phyloP scores from a whole-genome alignment of 2,329 filamentous ascomycete genomes.

The Talaromyces verruculosus region DNA sequence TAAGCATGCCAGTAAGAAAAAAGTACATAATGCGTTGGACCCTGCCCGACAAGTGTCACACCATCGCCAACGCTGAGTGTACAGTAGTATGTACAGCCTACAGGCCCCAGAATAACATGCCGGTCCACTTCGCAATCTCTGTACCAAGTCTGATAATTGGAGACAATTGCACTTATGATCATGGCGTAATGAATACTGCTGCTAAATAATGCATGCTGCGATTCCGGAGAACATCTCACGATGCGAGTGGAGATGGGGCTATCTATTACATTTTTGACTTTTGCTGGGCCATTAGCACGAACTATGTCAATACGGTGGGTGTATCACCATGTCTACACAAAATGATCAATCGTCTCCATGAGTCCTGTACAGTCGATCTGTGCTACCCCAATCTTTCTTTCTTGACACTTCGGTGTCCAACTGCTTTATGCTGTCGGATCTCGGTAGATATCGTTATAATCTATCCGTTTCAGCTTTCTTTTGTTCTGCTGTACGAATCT shows the following conservation, averaged over 20 bases:
- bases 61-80: not conserved
- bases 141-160: not conserved
- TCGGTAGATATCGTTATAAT: not conserved
- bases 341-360: not conserved
- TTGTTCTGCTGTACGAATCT: not conserved
- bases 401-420: not conserved
- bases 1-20: not conserved
- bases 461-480: not conserved
- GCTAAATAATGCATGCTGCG: not conserved
- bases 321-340: not conserved
- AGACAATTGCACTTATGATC: not conserved
- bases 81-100: not conserved
- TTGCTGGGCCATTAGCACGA: not conserved
- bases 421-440: not conserved
- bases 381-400: not conserved
- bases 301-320: not conserved
- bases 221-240: not conserved
- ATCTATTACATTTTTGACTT: conserved; percentile 2
- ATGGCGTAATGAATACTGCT: not conserved
- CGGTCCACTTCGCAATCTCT: not conserved
- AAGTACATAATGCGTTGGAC: not conserved
- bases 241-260: not conserved
- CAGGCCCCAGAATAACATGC: not conserved
- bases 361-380: not conserved
- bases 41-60: not conserved